Percentiles rank a stretch among this genome's conserved stretches.
These are phyloP conservation scores for Scedosporium apiospermum DNA, from an alignment of 2,329 filamentous ascomycete species.

Conservation along the genomic window DNA sequence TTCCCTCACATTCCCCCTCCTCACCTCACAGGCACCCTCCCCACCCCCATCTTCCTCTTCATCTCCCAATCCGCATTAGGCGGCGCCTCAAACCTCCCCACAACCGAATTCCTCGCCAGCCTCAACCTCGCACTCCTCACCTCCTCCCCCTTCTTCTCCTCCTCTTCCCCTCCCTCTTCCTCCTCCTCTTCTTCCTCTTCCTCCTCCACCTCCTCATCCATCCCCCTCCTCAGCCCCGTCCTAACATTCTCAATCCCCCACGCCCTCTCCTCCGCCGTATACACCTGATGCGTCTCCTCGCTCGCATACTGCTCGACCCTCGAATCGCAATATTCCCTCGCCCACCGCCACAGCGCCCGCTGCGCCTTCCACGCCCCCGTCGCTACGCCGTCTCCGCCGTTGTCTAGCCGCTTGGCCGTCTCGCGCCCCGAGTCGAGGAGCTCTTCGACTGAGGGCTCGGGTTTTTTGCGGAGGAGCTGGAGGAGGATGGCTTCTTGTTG, in stretches of 20 bases:
- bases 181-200: constrained; percentile 48
- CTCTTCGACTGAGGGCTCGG: constrained; percentile 68
- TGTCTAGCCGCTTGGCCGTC: constrained; percentile 24
- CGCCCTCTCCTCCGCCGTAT: constrained; percentile 61
- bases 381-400: constrained; percentile 11
- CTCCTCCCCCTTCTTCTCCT: constrained; percentile 13
- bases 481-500: constrained; percentile 57
- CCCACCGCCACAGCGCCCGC: constrained; percentile 47
- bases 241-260: constrained; percentile 58
- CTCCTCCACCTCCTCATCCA: constrained; percentile 42
- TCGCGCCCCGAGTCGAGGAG: constrained; percentile 57
- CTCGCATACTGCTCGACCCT: constrained; percentile 31
- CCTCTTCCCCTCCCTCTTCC: constrained; percentile 19
- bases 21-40: neutral
- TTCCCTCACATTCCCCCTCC: too few relatives aligned
- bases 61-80: constrained; percentile 32
- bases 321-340: constrained; percentile 28
- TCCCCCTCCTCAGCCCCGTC: constrained; percentile 54
- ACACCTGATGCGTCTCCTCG: constrained; percentile 48
- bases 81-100: constrained; percentile 33
- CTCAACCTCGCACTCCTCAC: constrained; percentile 31
- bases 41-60: constrained; percentile 8
- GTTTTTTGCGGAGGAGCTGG: constrained; percentile 70
- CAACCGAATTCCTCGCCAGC: constrained; percentile 35
- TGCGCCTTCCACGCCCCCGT: constrained; percentile 22